Evolutionary conservation across 805 yeast species (phyloP).

Genomic region (Saccharomycopsis capsularis): DNA sequence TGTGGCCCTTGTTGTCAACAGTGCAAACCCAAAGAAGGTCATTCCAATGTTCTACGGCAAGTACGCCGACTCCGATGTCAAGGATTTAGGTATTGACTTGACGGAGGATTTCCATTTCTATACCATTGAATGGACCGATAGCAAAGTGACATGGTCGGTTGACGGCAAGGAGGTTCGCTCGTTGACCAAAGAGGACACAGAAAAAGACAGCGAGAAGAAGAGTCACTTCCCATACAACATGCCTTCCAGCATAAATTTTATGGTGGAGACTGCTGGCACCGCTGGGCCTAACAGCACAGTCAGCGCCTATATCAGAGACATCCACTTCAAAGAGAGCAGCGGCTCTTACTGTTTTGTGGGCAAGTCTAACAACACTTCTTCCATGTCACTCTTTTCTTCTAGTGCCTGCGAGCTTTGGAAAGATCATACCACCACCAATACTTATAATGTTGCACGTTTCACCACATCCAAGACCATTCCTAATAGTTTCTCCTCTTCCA

Average conservation of each 20-base stretch:
- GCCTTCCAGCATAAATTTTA: slow-evolving; percentile 17
- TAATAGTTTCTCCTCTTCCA: neutral
- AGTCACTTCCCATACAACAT: slow-evolving; percentile 11
- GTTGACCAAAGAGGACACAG: slow-evolving; percentile 6
- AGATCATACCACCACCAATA: neutral
- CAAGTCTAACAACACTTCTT: neutral
- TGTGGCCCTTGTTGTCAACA: slow-evolving; percentile 11
- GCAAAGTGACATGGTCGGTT: slow-evolving; percentile 8
- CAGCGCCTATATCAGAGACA: slow-evolving; percentile 3
- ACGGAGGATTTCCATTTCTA: slow-evolving; percentile 14
- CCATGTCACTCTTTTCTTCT: neutral
- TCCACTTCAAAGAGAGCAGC: slow-evolving; percentile 3
- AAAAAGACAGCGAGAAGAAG: neutral
- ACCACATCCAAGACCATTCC: slow-evolving; percentile 7
- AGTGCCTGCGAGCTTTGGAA: neutral
- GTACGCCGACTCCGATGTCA: neutral
- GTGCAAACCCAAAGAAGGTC: slow-evolving; percentile 7
- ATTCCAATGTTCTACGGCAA: slow-evolving; percentile 6
- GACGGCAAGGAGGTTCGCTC: slow-evolving; percentile 11
- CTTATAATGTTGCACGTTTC: neutral
- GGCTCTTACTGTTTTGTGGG: slow-evolving; percentile 14
- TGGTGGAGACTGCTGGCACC: slow-evolving; percentile 11
- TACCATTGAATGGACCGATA: slow-evolving; percentile 1
- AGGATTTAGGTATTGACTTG: slow-evolving; percentile 7
- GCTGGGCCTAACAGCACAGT: slow-evolving; percentile 1